Conservation (phyloP, 2,329 filamentous ascomycete genomes). For the Orbilia brochopaga region DNA sequence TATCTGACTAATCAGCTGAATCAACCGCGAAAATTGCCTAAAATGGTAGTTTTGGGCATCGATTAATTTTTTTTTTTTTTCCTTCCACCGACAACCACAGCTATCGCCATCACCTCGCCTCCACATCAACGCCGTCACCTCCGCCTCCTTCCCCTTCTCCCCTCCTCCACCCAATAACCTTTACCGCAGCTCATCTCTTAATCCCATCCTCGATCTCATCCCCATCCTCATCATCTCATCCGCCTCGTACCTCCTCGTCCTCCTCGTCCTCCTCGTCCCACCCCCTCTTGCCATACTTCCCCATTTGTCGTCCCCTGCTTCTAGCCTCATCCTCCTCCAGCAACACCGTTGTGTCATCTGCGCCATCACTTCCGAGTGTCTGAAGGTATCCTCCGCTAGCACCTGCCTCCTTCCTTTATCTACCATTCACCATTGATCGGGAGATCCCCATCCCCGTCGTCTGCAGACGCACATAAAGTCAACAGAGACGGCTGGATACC, state of each 20-base stretch:
- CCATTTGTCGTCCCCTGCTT: too few species aligned
- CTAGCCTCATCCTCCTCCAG: not conserved
- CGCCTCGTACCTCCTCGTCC: constrained; percentile 41
- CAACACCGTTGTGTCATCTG: constrained; percentile 24
- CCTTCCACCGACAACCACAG: constrained; percentile 23
- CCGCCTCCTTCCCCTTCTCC: constrained; percentile 51
- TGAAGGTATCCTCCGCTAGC: constrained; percentile 20
- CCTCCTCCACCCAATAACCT: constrained; percentile 52
- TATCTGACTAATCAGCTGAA: constrained; percentile 8
- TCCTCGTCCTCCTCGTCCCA: constrained; percentile 51
- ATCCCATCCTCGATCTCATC: constrained; percentile 29
- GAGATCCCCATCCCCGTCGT: too few species aligned
- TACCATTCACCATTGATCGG: constrained; percentile 22
- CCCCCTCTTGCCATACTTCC: too few species aligned
- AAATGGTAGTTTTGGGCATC: constrained; percentile 39
- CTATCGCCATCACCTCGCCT: constrained; percentile 31
- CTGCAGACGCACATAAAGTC: too few species aligned
- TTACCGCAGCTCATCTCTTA: constrained; percentile 18
- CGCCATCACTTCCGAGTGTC: constrained; percentile 54
- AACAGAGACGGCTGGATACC: too few species aligned
- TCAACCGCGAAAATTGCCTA: constrained; percentile 35
- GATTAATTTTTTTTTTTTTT: constrained; percentile 34
- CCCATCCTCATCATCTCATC: constrained; percentile 22
- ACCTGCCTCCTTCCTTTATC: constrained; percentile 47
- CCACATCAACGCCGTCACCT: constrained; percentile 53